Conservation (phyloP, 805 yeast species). For the Yarrowia sp. region DNA sequence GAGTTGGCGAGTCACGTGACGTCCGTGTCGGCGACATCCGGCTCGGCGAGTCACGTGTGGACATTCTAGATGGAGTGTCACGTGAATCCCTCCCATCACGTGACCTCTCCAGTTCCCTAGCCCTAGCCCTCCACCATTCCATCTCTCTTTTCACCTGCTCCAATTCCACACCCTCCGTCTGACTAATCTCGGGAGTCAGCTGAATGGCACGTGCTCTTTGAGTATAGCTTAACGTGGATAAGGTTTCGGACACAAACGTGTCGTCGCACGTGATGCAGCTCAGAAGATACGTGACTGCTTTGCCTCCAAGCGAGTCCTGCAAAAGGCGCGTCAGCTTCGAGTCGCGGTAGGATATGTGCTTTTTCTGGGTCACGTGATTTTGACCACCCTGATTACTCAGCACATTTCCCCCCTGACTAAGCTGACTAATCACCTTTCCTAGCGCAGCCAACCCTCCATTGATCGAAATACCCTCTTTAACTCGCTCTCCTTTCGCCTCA, state of each 20-base stretch:
- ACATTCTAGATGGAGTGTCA: neutral
- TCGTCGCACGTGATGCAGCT: conserved; percentile 59
- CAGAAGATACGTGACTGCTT: conserved; percentile 83
- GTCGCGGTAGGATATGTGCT: conserved; percentile 56
- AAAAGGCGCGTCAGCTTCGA: conserved; percentile 68
- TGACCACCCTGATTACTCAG: neutral
- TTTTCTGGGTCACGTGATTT: conserved; percentile 1
- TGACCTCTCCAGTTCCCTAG: neutral
- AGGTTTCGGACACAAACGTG: conserved; percentile 31
- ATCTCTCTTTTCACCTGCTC: conserved; percentile 30
- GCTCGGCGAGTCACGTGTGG: neutral
- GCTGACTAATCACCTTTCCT: conserved; percentile 54
- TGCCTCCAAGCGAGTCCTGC: conserved; percentile 82
- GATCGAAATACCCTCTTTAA: conserved; percentile 64
- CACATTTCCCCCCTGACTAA: conserved; percentile 35
- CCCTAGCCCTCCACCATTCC: conserved; percentile 28
- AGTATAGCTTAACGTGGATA: conserved; percentile 33
- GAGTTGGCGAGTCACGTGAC: neutral
- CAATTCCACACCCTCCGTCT: conserved; percentile 29
- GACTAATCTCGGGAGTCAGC: conserved; percentile 33
- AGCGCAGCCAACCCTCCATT: conserved; percentile 64
- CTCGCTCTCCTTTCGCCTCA: conserved; percentile 50
- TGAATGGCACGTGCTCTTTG: conserved; percentile 34
- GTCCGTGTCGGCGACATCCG: neutral
- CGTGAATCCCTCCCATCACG: neutral